phyloP scores from a whole-genome alignment of 2,329 filamentous ascomycete genomes.

The Aspergillus oerlinghausenensis region DNA sequence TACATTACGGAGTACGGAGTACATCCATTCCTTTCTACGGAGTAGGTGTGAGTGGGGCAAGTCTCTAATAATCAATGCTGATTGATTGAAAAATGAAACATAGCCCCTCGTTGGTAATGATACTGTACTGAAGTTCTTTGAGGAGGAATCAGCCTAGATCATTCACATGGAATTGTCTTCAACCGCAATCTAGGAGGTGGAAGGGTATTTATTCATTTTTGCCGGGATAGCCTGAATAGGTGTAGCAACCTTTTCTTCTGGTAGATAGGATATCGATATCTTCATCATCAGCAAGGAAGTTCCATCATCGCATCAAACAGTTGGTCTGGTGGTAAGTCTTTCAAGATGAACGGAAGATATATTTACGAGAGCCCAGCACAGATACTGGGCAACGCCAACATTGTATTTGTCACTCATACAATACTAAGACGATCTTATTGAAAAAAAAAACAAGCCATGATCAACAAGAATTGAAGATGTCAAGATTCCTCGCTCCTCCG shows the following conservation, averaged over 20 bases:
- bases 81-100: neutral
- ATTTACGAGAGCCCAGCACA: too few species aligned
- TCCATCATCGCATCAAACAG: neutral
- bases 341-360: too few species aligned
- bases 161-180: neutral
- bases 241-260: neutral
- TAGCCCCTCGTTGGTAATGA: neutral
- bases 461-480: neutral
- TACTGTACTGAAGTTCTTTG: neutral
- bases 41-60: neutral
- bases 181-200: too few species aligned
- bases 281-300: neutral
- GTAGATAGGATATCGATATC: neutral
- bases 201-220: neutral
- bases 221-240: neutral
- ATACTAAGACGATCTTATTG: neutral
- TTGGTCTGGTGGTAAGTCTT: neutral
- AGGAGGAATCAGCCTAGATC: too few species aligned
- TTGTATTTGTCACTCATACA: too few species aligned
- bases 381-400: too few species aligned
- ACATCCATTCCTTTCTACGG: neutral
- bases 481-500: neutral
- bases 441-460: neutral
- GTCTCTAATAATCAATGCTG: neutral
- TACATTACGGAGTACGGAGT: neutral